Evolutionary conservation across 371 early-diverging fungal genomes (phyloP).

Genomic region (Mortierella sp.): DNA sequence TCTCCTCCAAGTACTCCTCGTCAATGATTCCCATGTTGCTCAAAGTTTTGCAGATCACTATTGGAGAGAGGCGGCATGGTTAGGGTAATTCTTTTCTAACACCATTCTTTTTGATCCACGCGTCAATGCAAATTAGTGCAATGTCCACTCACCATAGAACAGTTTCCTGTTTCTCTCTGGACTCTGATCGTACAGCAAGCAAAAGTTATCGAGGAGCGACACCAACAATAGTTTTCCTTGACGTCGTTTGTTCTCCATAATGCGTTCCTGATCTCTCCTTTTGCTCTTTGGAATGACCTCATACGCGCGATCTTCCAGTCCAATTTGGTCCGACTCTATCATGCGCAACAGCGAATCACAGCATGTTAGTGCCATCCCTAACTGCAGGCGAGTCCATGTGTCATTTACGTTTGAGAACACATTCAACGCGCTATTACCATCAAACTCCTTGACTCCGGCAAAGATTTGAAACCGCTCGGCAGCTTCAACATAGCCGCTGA

Average conservation of each 20-base stretch:
- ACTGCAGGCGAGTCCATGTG: not conserved
- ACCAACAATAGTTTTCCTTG: slow-evolving; percentile 82
- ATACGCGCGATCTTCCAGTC: slow-evolving; percentile 34
- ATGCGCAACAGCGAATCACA: not conserved
- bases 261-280: slow-evolving; percentile 50
- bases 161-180: slow-evolving; percentile 86
- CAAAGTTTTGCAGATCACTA: slow-evolving; percentile 68
- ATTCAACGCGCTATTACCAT: slow-evolving; percentile 26
- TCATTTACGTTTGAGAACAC: not conserved
- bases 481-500: slow-evolving; percentile 38
- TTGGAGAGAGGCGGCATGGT: slow-evolving; percentile 12
- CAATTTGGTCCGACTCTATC: slow-evolving; percentile 56
- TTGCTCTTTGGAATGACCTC: slow-evolving; percentile 48
- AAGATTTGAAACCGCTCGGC: slow-evolving; percentile 51
- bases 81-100: not conserved
- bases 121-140: slow-evolving; percentile 21
- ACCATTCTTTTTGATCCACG: not conserved
- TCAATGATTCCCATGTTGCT: slow-evolving; percentile 83
- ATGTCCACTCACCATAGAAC: slow-evolving; percentile 79
- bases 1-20: slow-evolving; percentile 88
- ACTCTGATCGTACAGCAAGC: slow-evolving; percentile 85
- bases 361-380: not conserved
- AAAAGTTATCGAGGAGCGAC: slow-evolving; percentile 87
- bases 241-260: slow-evolving; percentile 62
- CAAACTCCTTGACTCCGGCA: slow-evolving; percentile 56